Percentiles rank a stretch among this genome's conserved stretches.
Conservation (phyloP, 225 moss, liverwort and hornwort species). For the Bryum argenteum region DNA sequence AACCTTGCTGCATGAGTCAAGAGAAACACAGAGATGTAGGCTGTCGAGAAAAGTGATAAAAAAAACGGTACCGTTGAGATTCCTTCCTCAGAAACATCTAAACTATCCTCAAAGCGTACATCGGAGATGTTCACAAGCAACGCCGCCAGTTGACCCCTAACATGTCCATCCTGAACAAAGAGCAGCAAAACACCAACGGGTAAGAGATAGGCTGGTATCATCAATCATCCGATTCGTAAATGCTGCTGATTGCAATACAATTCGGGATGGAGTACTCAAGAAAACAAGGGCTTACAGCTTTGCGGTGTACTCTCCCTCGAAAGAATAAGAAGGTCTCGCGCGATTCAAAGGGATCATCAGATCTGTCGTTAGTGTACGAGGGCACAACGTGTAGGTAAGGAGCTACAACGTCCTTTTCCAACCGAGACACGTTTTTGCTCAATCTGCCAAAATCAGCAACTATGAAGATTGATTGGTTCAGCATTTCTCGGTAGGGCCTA, state of each 20-base stretch:
- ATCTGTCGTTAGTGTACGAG: constrained; percentile 53
- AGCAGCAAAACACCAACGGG: constrained; percentile 6
- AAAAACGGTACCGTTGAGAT: constrained; percentile 45
- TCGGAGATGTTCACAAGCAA: constrained; percentile 55
- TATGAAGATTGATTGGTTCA: constrained; percentile 78
- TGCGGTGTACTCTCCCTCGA: constrained; percentile 73
- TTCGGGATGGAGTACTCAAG: background rate
- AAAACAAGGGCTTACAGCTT: constrained; percentile 59
- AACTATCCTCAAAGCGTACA: constrained; percentile 62
- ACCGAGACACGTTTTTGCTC: constrained; percentile 48
- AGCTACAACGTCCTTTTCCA: constrained; percentile 83
- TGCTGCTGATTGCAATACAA: background rate
- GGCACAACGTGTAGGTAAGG: constrained; percentile 78
- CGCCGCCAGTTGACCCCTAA: constrained; percentile 54
- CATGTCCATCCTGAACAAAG: constrained; percentile 55
- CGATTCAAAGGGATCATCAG: constrained; percentile 53
- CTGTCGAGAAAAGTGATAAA: background rate
- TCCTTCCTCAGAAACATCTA: constrained; percentile 38
- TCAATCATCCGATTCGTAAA: background rate
- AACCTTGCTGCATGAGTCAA: too few species aligned
- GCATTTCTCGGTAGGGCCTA: constrained; percentile 42
- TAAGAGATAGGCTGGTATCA: background rate
- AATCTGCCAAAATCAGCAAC: constrained; percentile 82
- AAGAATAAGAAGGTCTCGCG: constrained; percentile 71
- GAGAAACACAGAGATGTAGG: background rate